Evolutionary conservation across 257 asterid genomes (phyloP).

Genomic region (Misopates orontium): DNA sequence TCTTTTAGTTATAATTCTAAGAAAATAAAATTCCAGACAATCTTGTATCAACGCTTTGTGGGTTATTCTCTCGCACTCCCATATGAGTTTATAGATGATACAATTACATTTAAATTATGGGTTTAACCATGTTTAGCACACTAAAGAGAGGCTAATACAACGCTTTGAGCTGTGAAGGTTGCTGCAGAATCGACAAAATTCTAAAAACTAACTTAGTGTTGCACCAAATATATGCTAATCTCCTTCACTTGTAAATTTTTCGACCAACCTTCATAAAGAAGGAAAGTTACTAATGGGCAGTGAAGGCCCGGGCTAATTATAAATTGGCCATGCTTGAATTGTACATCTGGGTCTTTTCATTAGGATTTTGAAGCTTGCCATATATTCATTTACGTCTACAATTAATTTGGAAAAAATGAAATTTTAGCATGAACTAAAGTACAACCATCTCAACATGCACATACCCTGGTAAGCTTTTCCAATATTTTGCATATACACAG

Average conservation of each 20-base stretch:
- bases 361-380: background rate
- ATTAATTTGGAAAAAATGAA: too few species aligned
- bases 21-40: too few species aligned
- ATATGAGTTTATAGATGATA: conserved; percentile 1
- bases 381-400: background rate
- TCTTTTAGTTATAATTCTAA: background rate
- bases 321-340: background rate
- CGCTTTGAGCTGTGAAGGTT: background rate
- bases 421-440: background rate
- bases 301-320: background rate
- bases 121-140: background rate
- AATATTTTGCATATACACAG: background rate
- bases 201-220: too few species aligned
- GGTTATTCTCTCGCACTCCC: background rate
- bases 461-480: background rate
- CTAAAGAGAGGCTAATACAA: background rate
- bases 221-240: too few species aligned
- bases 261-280: too few species aligned
- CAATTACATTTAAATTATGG: background rate
- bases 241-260: too few species aligned
- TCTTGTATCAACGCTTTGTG: background rate
- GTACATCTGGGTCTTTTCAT: background rate
- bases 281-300: too few species aligned
- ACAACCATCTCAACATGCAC: background rate
- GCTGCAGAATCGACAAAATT: too few species aligned